Evolutionary conservation across 805 yeast species (phyloP).

Genomic region (Candida sonorensis): DNA sequence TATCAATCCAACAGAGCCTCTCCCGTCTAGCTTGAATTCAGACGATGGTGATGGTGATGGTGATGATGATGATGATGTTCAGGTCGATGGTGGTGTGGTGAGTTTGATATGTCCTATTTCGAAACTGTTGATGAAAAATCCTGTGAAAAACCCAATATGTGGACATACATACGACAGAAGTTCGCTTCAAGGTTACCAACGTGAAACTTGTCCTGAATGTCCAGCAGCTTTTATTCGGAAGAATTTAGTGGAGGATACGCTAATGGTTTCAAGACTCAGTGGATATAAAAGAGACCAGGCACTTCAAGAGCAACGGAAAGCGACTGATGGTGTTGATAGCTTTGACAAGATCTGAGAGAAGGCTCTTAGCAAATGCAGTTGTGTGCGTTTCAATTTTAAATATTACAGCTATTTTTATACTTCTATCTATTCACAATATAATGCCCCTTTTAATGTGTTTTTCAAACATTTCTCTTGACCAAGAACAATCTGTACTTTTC

Average conservation of each 20-base stretch:
- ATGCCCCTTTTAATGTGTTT: too few relatives aligned
- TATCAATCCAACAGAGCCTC: slow-evolving; percentile 53
- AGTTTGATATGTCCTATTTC: slow-evolving; percentile 66
- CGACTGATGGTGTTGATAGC: slow-evolving; percentile 14
- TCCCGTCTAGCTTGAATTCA: slow-evolving; percentile 33
- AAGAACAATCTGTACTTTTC: too few relatives aligned
- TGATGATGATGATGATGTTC: slow-evolving; percentile 52
- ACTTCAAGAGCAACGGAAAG: slow-evolving; percentile 11
- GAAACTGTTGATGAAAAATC: slow-evolving; percentile 40
- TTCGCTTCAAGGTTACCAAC: slow-evolving; percentile 33
- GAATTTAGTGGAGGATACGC: slow-evolving; percentile 39
- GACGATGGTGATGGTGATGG: slow-evolving; percentile 25
- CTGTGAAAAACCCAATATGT: slow-evolving; percentile 51
- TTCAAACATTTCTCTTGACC: too few relatives aligned
- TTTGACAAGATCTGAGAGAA: too few relatives aligned
- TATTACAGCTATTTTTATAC: too few relatives aligned
- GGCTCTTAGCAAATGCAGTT: too few relatives aligned
- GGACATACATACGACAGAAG: slow-evolving; percentile 54
- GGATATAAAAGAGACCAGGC: slow-evolving; percentile 25
- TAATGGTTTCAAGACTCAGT: slow-evolving; percentile 51
- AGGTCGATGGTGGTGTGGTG: slow-evolving; percentile 65
- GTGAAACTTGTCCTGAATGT: slow-evolving; percentile 52
- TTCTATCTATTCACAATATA: too few relatives aligned
- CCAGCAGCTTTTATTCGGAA: slow-evolving; percentile 24
- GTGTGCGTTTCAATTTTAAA: too few relatives aligned